A percentile compares a stretch with the other conserved stretches of the same genome.
These are phyloP conservation scores for Phytophthora pinifolia DNA, from an alignment of 352 stramenopile species.

Conservation along the genomic window DNA sequence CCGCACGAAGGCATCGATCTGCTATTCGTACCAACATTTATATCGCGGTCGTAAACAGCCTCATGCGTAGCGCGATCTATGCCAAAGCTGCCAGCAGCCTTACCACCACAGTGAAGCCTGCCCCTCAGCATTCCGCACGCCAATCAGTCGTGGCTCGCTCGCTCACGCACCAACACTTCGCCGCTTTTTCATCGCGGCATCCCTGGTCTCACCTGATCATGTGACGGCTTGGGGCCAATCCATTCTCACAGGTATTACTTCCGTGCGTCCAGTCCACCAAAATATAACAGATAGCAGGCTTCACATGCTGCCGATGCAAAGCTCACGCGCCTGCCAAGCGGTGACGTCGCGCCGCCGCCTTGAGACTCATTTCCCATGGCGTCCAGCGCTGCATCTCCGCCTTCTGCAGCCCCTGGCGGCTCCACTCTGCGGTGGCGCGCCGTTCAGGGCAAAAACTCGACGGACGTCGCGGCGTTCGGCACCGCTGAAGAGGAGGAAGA, in stretches of 20 bases:
- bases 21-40: too few species aligned
- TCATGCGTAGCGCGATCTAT: too few species aligned
- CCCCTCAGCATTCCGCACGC: too few species aligned
- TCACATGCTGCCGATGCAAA: conserved; percentile 1
- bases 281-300: conserved; percentile 2
- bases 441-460: conserved; percentile 7
- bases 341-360: neutral
- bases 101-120: too few species aligned
- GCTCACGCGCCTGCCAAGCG: conserved; percentile 7
- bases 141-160: too few species aligned
- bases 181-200: too few species aligned
- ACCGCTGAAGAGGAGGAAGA: conserved; percentile 9
- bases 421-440: conserved; percentile 11
- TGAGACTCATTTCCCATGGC: conserved; percentile 1
- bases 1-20: too few species aligned
- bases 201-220: too few species aligned
- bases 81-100: too few species aligned
- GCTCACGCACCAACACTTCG: too few species aligned
- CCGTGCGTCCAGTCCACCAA: neutral
- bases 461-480: neutral
- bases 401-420: neutral
- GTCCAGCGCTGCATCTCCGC: neutral
- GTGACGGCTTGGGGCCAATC: neutral
- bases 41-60: too few species aligned
- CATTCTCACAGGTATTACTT: conserved; percentile 1